Conservation (phyloP, 768 basidiomycete species). For the Rhodotorula graminis region DNA sequence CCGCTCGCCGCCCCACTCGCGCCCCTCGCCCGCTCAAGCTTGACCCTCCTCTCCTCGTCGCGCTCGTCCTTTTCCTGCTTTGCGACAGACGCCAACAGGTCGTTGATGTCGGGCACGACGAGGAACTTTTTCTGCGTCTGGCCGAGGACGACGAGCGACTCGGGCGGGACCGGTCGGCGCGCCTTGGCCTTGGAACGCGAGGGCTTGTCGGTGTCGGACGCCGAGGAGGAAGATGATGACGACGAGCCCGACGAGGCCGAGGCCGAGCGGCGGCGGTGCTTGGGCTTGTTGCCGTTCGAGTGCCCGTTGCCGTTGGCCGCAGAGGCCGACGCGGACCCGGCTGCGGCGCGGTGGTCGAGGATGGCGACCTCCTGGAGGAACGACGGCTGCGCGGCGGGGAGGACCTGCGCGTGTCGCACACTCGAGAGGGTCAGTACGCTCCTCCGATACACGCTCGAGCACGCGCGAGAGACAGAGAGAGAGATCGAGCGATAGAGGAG, state of each 20-base stretch:
- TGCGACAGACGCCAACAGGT: constrained; percentile 30
- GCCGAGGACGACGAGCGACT: constrained; percentile 40
- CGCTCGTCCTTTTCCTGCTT: constrained; percentile 22
- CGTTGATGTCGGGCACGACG: constrained; percentile 40
- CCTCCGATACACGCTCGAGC: too few relatives aligned
- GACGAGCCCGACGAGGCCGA: not conserved
- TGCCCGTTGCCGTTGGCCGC: not conserved
- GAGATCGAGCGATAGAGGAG: not conserved
- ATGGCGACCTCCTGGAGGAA: constrained; percentile 44
- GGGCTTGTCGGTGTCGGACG: not conserved
- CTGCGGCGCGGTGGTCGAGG: constrained; percentile 28
- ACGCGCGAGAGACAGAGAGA: too few relatives aligned
- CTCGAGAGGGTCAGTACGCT: too few relatives aligned
- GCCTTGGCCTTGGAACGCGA: too few relatives aligned
- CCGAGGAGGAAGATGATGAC: too few relatives aligned
- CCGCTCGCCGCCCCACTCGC: not conserved
- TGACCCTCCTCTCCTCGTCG: constrained; percentile 25
- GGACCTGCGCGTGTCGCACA: constrained; percentile 18
- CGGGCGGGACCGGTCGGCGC: constrained; percentile 14
- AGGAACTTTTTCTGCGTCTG: constrained; percentile 44
- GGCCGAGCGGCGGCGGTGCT: not conserved
- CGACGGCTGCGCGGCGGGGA: constrained; percentile 41
- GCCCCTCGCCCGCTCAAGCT: not conserved
- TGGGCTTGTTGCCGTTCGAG: not conserved
- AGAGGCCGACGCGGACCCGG: too few relatives aligned